A percentile compares a stretch with the other conserved stretches of the same genome.
Evolutionary conservation across 495 filamentous ascomycete genomes (phyloP).

Genomic region (Neurospora terricola): DNA sequence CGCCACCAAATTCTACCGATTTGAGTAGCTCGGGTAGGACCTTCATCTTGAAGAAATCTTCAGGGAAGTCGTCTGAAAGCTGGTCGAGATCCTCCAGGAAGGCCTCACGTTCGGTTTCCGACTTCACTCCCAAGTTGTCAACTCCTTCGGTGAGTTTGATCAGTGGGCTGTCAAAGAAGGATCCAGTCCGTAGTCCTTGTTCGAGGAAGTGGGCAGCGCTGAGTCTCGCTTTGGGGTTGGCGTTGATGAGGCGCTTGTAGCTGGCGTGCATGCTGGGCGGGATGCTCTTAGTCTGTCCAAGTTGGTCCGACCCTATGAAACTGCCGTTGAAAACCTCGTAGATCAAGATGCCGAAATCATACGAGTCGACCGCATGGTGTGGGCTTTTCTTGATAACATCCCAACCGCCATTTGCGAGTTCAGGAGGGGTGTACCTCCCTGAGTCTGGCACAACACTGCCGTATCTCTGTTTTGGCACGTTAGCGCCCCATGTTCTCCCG

Average conservation of each 20-base stretch:
- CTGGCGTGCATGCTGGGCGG: conserved; percentile 78
- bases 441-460: conserved; percentile 80
- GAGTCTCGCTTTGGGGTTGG: conserved; percentile 80
- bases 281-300: conserved; percentile 74
- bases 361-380: conserved; percentile 73
- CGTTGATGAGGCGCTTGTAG: conserved; percentile 77
- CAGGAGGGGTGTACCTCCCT: conserved; percentile 71
- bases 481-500: background rate
- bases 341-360: conserved; percentile 72
- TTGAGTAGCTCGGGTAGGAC: conserved; percentile 92
- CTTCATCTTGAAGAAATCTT: conserved; percentile 97
- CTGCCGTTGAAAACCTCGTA: conserved; percentile 87
- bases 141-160: conserved; percentile 88
- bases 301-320: conserved; percentile 62
- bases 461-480: conserved; percentile 48
- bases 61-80: conserved; percentile 85
- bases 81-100: conserved; percentile 85
- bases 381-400: conserved; percentile 76
- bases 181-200: conserved; percentile 69
- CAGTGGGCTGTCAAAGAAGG: conserved; percentile 85
- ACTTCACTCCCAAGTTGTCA: conserved; percentile 83
- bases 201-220: conserved; percentile 82
- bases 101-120: conserved; percentile 69
- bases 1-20: conserved; percentile 93
- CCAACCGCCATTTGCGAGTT: conserved; percentile 81